Base-by-base conservation (phyloP, 2,329 filamentous ascomycete genomes). In the Verticillium nubilum region DNA sequence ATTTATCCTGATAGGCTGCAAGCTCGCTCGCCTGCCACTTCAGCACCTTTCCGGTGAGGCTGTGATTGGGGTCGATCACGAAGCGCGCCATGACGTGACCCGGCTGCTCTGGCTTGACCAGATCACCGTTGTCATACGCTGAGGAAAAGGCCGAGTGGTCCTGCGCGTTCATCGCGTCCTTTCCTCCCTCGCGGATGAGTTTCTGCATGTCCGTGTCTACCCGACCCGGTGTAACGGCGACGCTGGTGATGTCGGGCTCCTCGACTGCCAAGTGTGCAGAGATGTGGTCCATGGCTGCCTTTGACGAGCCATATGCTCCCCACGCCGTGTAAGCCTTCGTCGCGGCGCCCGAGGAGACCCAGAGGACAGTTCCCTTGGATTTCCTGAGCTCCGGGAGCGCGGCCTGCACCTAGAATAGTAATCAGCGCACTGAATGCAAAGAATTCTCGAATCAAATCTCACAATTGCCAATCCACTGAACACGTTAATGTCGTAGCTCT, bases 141-240 rank as follows among this genome's bases (percentile, higher is more conserved):
- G 84, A 78, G 13, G 85, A 78, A 67, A 98, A 98, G 28, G 76
- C 79, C 7, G 82, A 78, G 72, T 95, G 89, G 60, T 86, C 83
- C 6, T 75, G 70, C 58, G 78, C 70, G 56, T 78, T 68, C 84
- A 86, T 86, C 58, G 72, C 73, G 2, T 70, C 69, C 37, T 74
- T 72, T 52, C 80, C 83, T 3, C 75, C 71, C 54, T 92, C 87
- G 56, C 95, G 81, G 60, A 99, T 84, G 60, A 89, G 83, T n/a
- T 81, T 81, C 72, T 97, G 93, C 93, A 97, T 97, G 57, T 88
- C 88, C 0, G 93, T 97, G 69, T 97, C 90, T 7, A 96, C 89
- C 53, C 90, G 86, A 2, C 93, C 93, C 0, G 93, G 93, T 4
- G 87, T 81, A 33, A 97, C 78, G 0, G 90, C 81, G 0, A 97